Evolutionary conservation across 2,329 filamentous ascomycete species (phyloP), one percentile per base, ranked within the genome.

Genomic region (Fusarium xyrophilum): DNA sequence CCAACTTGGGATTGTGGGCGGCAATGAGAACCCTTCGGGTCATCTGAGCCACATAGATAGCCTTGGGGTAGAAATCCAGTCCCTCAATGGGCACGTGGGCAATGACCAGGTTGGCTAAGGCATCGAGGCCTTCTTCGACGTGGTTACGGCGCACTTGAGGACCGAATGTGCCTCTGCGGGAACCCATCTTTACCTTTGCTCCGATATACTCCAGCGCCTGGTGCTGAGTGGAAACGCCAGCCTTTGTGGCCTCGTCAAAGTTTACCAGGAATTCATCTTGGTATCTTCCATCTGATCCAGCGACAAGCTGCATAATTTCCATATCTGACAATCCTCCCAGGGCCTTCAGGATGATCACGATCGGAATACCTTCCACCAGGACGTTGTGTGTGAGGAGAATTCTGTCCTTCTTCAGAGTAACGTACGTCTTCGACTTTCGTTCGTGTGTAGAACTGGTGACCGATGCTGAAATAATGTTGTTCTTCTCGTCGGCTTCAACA

Each of bases 401-500:
- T 52, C 91, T 88, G 57, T 97, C 95, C 78, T 98, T 98, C 81
- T 98, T 98, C 56, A 97, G 82, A 17, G 95, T 88, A 53, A 99
- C 93, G 73, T 98, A 97, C 57, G 93, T 97, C 82, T 99, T 99
- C 14, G 96, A 97, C 79, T 98, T 97, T 74, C 96, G 88, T 79
- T 98, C 96, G 79, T 97, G 93, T 2, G 96, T 98, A 32, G 96
- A 97, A 88, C 94, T 96, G 11, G 94, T 99, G 32, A 98, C 96
- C 3, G 96, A 98, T 38, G 96, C 96, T 71, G 95, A 93, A 59
- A 98, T 95, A 68, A 97, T 89, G 63, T 92, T 92, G 80, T 97
- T 98, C 82, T 97, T 97, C 54, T 90, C 86, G 74, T 95, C 92
- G 57, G 93, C 90, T 80, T 99, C 96, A 19, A 99, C 95, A 77